phyloP scores from a whole-genome alignment of 768 basidiomycete genomes.

The Pisolithus marmoratus region DNA sequence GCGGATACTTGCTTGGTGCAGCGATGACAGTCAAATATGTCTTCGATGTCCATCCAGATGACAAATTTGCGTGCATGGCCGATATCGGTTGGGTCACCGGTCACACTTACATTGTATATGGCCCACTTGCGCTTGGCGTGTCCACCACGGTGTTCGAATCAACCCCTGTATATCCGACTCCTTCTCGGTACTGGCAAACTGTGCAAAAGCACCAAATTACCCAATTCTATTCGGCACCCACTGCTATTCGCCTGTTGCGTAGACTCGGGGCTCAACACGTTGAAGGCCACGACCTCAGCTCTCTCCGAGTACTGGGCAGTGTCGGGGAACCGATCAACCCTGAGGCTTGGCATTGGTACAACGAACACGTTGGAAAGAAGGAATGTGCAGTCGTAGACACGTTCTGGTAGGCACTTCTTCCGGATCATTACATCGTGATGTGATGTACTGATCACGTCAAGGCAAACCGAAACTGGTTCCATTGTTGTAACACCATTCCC shows the following conservation, averaged over 20 bases:
- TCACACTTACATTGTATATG: conserved; percentile 97
- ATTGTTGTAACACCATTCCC: conserved; percentile 95
- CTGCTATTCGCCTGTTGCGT: conserved; percentile 89
- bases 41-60: conserved; percentile 95
- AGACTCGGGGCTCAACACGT: conserved; percentile 84
- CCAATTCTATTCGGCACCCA: conserved; percentile 93
- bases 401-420: conserved; percentile 50
- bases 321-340: conserved; percentile 99
- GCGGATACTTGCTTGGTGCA: conserved; percentile 87
- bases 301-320: conserved; percentile 80
- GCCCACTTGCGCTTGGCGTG: conserved; percentile 82
- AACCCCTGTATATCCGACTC: conserved; percentile 94
- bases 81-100: conserved; percentile 99
- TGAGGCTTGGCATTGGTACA: conserved; percentile 99
- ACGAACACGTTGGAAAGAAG: conserved; percentile 83
- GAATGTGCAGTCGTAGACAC: conserved; percentile 95
- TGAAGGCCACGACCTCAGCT: conserved; percentile 72
- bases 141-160: conserved; percentile 92
- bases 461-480: conserved; percentile 98
- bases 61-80: conserved; percentile 96
- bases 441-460: conserved; percentile 19
- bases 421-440: not conserved
- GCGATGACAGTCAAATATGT: conserved; percentile 94
- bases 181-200: conserved; percentile 94
- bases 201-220: conserved; percentile 92